Percentiles rank a stretch among this genome's conserved stretches.
Evolutionary conservation across 495 filamentous ascomycete genomes (phyloP).

Genomic region (Podospora pseudocomata): DNA sequence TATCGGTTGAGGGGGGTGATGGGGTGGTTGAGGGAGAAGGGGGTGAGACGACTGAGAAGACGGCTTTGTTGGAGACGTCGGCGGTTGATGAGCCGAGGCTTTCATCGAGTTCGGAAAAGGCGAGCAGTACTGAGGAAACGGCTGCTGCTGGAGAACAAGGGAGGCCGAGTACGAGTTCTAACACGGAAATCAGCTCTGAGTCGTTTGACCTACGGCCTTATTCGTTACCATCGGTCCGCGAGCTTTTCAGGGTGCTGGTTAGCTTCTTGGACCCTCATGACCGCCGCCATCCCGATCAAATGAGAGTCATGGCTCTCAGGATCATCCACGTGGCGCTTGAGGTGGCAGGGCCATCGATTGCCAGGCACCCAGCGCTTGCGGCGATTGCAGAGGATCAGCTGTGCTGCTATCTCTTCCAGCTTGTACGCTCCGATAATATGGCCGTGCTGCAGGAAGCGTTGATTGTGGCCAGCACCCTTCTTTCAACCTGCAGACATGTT

Average conservation of each 20-base stretch:
- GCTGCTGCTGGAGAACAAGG: constrained; percentile 22
- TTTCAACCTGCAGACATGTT: constrained; percentile 87
- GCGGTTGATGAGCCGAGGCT: constrained; percentile 44
- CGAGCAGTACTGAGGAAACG: constrained; percentile 26
- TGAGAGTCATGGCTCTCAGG: constrained; percentile 93
- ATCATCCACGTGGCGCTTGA: constrained; percentile 98
- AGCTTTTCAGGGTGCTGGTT: constrained; percentile 92
- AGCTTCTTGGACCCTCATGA: constrained; percentile 93
- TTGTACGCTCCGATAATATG: constrained; percentile 94
- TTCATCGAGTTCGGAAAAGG: constrained; percentile 44
- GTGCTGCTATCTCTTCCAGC: constrained; percentile 92
- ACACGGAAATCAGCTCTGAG: constrained; percentile 38
- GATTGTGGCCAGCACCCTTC: constrained; percentile 82
- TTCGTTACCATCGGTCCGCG: constrained; percentile 86
- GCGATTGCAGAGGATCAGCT: constrained; percentile 87
- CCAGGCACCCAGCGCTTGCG: constrained; percentile 85
- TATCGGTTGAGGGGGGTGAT: constrained; percentile 35
- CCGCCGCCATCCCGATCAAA: constrained; percentile 83
- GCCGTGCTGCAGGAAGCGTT: constrained; percentile 87
- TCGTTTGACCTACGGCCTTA: constrained; percentile 74
- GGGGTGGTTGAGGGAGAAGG: constrained; percentile 15
- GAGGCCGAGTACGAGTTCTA: constrained; percentile 32
- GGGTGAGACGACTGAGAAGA: constrained; percentile 25
- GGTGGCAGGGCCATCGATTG: constrained; percentile 93
- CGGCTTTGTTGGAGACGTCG: constrained; percentile 35